These are phyloP conservation scores for Thermoascus crustaceus DNA, from an alignment of 2,329 filamentous ascomycete genomes.

Conservation along the genomic window DNA sequence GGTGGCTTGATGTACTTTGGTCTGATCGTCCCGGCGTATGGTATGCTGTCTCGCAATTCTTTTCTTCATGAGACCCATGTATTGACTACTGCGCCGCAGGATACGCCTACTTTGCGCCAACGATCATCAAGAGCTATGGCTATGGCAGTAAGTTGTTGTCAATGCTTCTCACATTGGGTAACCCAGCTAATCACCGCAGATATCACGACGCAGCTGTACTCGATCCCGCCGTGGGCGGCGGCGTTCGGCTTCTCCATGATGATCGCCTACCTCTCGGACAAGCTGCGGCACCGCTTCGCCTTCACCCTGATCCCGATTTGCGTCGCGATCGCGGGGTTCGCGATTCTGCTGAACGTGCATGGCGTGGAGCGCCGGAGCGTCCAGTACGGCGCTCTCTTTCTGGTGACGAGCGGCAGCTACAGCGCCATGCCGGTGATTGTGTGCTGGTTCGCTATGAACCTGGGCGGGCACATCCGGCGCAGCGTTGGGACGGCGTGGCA, in stretches of 20 bases:
- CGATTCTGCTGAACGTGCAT: constrained; percentile 64
- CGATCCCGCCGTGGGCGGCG: constrained; percentile 54
- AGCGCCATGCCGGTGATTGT: constrained; percentile 83
- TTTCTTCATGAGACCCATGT: not conserved
- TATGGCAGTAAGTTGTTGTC: constrained; percentile 39
- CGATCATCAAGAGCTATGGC: constrained; percentile 60
- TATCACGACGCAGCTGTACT: constrained; percentile 45
- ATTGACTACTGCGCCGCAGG: constrained; percentile 20
- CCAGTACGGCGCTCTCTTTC: constrained; percentile 73
- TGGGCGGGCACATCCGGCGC: constrained; percentile 63
- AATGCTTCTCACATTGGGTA: constrained; percentile 1
- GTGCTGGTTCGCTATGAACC: constrained; percentile 77
- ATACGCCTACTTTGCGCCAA: constrained; percentile 69
- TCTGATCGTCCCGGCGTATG: constrained; percentile 67
- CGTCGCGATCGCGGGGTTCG: constrained; percentile 65
- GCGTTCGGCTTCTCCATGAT: constrained; percentile 74
- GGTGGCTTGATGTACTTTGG: constrained; percentile 77
- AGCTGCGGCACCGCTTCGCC: constrained; percentile 60
- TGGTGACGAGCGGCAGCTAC: constrained; percentile 73
- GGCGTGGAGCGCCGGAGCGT: constrained; percentile 47
- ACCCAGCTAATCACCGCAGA: constrained; percentile 15
- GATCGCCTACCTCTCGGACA: constrained; percentile 65
- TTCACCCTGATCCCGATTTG: constrained; percentile 64
- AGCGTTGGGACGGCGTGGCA: constrained; percentile 68
- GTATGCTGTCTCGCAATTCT: constrained; percentile 21